Evolutionary conservation across 1,139 yeast genomes (phyloP).

Genomic region (Hyphopichia pseudoburtonii): DNA sequence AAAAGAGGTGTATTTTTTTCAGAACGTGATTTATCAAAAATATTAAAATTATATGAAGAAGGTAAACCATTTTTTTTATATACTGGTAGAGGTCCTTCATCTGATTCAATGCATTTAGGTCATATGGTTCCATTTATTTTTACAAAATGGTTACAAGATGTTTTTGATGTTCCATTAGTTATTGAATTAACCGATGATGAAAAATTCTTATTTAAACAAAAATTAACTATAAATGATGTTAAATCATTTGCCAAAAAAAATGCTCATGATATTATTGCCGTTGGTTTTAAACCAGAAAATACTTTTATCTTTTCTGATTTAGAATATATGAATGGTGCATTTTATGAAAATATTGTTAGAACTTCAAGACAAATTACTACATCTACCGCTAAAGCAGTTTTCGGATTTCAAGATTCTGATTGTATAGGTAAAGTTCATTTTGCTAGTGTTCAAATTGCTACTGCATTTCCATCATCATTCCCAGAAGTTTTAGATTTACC

Average conservation of each 20-base stretch:
- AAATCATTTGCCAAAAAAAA: slow-evolving; percentile 75
- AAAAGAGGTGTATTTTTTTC: slow-evolving; percentile 92
- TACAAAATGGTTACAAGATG: slow-evolving; percentile 98
- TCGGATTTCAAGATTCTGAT: slow-evolving; percentile 94
- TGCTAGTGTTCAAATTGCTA: slow-evolving; percentile 93
- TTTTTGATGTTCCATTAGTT: slow-evolving; percentile 94
- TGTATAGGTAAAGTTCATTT: slow-evolving; percentile 94
- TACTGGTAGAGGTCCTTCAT: slow-evolving; percentile 98
- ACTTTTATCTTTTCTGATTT: slow-evolving; percentile 94
- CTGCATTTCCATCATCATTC: slow-evolving; percentile 94
- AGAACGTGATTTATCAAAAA: slow-evolving; percentile 80
- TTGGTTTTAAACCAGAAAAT: slow-evolving; percentile 91
- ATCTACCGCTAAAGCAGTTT: slow-evolving; percentile 95
- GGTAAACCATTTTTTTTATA: slow-evolving; percentile 94
- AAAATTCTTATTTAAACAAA: slow-evolving; percentile 90
- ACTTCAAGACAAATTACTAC: slow-evolving; percentile 96
- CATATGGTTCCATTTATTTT: slow-evolving; percentile 95
- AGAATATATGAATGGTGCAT: slow-evolving; percentile 88
- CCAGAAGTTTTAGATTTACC: slow-evolving; percentile 89
- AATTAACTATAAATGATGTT: slow-evolving; percentile 85
- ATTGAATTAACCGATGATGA: slow-evolving; percentile 97
- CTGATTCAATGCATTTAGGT: slow-evolving; percentile 94
- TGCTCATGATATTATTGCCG: slow-evolving; percentile 91
- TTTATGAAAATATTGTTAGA: slow-evolving; percentile 91
- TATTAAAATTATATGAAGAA: slow-evolving; percentile 86